A percentile compares a stretch with the other conserved stretches of the same genome.
phyloP scores from a whole-genome alignment of 106 monocot species.

The Acorus calamus region DNA sequence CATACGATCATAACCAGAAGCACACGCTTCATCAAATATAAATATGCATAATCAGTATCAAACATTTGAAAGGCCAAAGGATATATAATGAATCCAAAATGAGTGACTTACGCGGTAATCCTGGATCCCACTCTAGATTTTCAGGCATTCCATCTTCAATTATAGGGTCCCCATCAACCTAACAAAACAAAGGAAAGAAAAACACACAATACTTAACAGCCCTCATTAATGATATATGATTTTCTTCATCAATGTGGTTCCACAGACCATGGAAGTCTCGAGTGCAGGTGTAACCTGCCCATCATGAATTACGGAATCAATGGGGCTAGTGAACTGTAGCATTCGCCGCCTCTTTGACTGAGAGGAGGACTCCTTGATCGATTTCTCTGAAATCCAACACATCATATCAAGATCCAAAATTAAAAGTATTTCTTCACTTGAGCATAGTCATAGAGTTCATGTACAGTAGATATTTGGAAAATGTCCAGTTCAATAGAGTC shows the following conservation, averaged over 20 bases:
- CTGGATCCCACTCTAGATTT: constrained; percentile 30
- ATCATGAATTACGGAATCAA: constrained; percentile 18
- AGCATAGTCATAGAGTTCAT: too few species aligned
- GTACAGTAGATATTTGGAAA: too few species aligned
- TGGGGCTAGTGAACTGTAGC: constrained; percentile 58
- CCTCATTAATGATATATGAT: background rate
- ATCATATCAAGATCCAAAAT: constrained; percentile 3
- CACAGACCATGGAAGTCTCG: constrained; percentile 34
- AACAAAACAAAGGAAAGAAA: background rate
- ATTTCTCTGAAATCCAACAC: constrained; percentile 30
- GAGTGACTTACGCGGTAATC: constrained; percentile 2
- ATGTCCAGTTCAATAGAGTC: too few species aligned
- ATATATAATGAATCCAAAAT: constrained; percentile 22
- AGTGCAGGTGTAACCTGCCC: constrained; percentile 19
- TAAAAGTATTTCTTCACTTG: too few species aligned
- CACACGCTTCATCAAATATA: constrained; percentile 21
- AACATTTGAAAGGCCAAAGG: background rate
- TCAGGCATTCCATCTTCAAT: constrained; percentile 29
- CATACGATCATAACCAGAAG: constrained; percentile 25
- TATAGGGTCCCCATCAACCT: constrained; percentile 31
- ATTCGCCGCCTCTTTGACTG: constrained; percentile 73
- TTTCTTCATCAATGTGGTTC: too few species aligned
- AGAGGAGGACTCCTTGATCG: constrained; percentile 28
- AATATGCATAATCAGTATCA: constrained; percentile 7
- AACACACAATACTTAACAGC: background rate